Percentiles rank a stretch among this genome's conserved stretches.
phyloP scores from a whole-genome alignment of 768 basidiomycete genomes.

The Amanita phalloides region DNA sequence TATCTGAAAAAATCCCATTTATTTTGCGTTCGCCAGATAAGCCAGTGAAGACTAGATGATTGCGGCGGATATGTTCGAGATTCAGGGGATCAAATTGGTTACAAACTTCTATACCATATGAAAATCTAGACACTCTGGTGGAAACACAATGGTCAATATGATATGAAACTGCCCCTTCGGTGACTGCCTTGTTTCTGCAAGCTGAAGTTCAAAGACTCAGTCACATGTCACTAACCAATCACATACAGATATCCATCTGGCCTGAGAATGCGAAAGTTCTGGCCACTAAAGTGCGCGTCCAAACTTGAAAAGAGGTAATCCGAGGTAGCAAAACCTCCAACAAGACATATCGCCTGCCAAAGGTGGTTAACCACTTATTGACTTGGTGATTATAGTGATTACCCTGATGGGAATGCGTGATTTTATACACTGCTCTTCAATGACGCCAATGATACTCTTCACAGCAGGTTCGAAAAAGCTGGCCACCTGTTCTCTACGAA shows the following conservation, averaged over 20 bases:
- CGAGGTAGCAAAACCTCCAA: slow-evolving; percentile 43
- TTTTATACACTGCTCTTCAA: not conserved
- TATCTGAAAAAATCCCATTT: slow-evolving; percentile 2
- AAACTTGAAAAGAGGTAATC: slow-evolving; percentile 35
- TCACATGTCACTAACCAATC: not conserved
- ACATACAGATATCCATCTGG: slow-evolving; percentile 38
- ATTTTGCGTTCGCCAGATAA: not conserved
- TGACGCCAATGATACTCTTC: not conserved
- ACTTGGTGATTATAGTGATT: not conserved
- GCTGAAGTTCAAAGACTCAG: not conserved
- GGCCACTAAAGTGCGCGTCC: slow-evolving; percentile 20
- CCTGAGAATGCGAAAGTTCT: slow-evolving; percentile 25
- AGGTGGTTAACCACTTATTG: not conserved
- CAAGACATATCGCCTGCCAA: slow-evolving; percentile 29
- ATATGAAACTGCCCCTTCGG: slow-evolving; percentile 16
- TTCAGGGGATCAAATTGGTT: not conserved
- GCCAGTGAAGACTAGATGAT: not conserved
- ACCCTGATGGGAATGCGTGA: not conserved
- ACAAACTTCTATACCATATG: slow-evolving; percentile 9
- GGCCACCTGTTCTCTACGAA: slow-evolving; percentile 6
- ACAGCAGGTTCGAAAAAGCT: slow-evolving; percentile 3
- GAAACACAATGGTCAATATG: slow-evolving; percentile 14
- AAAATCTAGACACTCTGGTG: slow-evolving; percentile 10
- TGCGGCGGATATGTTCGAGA: not conserved
- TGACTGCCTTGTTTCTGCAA: slow-evolving; percentile 14